Conservation (phyloP, 2,329 filamentous ascomycete genomes). For the Dactylellina haptotyla region DNA sequence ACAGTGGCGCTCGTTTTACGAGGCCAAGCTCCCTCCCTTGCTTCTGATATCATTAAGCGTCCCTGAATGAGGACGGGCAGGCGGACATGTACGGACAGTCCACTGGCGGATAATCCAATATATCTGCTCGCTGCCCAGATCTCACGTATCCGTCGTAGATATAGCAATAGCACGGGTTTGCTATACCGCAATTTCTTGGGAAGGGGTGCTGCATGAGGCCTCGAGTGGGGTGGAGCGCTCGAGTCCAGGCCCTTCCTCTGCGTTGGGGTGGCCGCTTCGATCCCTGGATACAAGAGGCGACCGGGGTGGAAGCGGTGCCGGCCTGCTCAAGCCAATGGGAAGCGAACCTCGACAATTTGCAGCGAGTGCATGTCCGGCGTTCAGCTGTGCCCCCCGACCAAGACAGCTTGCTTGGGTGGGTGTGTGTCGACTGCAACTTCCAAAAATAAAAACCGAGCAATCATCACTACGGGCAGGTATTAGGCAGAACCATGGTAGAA, state of each 20-base stretch:
- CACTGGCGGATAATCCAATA: constrained; percentile 27
- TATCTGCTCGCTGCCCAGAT: constrained; percentile 38
- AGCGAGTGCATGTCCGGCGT: neutral
- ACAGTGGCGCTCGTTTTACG: constrained; percentile 18
- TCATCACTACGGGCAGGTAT: constrained; percentile 4
- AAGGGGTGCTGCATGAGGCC: constrained; percentile 39
- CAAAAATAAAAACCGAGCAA: constrained; percentile 44
- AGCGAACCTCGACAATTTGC: constrained; percentile 16
- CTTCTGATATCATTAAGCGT: constrained; percentile 44
- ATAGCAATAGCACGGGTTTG: constrained; percentile 38
- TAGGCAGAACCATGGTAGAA: constrained; percentile 43
- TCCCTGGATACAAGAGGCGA: constrained; percentile 21
- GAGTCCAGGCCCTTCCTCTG: constrained; percentile 50
- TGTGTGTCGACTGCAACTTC: constrained; percentile 4
- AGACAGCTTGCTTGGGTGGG: neutral
- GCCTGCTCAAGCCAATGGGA: constrained; percentile 33
- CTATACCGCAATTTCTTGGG: constrained; percentile 44
- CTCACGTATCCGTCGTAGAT: constrained; percentile 11
- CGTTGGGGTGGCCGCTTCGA: constrained; percentile 21
- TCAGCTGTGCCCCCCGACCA: constrained; percentile 41
- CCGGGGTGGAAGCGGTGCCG: constrained; percentile 15
- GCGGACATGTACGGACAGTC: constrained; percentile 11
- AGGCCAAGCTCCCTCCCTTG: constrained; percentile 39
- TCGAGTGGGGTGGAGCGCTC: constrained; percentile 30
- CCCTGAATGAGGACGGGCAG: constrained; percentile 18